These are phyloP conservation scores for Cyclotella baltica DNA, from an alignment of 108 stramenopile species.

Conservation along the genomic window DNA sequence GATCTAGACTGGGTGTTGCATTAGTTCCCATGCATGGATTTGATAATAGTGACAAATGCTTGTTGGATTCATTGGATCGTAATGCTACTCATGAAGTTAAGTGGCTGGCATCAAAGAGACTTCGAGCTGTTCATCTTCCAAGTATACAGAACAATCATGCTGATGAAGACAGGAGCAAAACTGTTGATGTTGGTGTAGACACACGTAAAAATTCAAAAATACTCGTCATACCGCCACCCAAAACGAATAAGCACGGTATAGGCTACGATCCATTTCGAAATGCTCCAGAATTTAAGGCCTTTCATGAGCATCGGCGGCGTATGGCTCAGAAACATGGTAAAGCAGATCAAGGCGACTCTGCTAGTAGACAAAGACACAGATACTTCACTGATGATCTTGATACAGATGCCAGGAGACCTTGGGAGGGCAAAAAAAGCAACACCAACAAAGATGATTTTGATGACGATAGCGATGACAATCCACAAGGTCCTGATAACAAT, in stretches of 20 bases:
- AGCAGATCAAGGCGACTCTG: constrained; percentile 18
- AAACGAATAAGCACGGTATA: constrained; percentile 74
- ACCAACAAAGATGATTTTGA: constrained; percentile 3
- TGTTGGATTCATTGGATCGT: background rate
- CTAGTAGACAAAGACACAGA: background rate
- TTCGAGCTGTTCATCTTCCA: constrained; percentile 42
- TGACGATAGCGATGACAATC: constrained; percentile 32
- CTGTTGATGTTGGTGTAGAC: background rate
- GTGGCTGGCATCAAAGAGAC: constrained; percentile 32
- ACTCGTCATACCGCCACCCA: constrained; percentile 71
- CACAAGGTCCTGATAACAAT: background rate
- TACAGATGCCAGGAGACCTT: constrained; percentile 22
- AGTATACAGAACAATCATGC: constrained; percentile 18
- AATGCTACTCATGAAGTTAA: constrained; percentile 25
- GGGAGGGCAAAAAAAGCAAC: background rate
- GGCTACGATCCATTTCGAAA: constrained; percentile 76
- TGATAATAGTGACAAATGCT: constrained; percentile 18
- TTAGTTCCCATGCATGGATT: constrained; percentile 42
- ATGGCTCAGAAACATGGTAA: constrained; percentile 58
- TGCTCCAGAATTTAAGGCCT: constrained; percentile 79
- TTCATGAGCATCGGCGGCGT: constrained; percentile 60
- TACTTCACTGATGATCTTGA: constrained; percentile 47
- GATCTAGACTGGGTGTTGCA: constrained; percentile 63
- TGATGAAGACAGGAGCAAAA: constrained; percentile 6
- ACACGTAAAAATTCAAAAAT: background rate